Evolutionary conservation across 148 eudicot species (phyloP), one percentile per base, ranked within the genome.

Genomic region (Gaultheria prostrata): DNA sequence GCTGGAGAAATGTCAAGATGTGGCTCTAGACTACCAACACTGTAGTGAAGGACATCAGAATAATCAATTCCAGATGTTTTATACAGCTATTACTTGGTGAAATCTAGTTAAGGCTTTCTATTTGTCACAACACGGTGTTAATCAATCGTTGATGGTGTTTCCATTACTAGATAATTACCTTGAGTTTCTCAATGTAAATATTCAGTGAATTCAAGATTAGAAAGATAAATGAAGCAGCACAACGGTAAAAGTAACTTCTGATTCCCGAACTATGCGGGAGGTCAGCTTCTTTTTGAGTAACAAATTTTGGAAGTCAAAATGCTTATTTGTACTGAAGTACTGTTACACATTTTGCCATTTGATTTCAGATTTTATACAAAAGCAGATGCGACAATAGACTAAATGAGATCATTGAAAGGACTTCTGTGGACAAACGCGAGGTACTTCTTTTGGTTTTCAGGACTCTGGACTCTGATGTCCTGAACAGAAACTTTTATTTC

Each of bases 351-450:
- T 73, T 74, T 45, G 28, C 78, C 20, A 32, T 85, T 85, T 86
- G 81, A 48, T 85, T 70, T 56, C 83, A 97, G 99, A 90, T 95
- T 85, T 93, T 97, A 75, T 97, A 97, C 92, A 97, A 95, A 91
- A 97, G 99, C 82, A 92, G 98, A 89, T 97, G 99, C 82, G 99
- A 97, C 84, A 95, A 88, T 87, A 88, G 96, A 82, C 87, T 91
- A 75, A 97, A 94, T 86, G 99, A 97, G 93, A 91, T 97, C 75
- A 89, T 90, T 74, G 95, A 91, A 88, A 93, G 93, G 88, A 94
- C 92, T 82, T 90, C 91, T 76, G 91, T 81, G 48, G 99, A 97
- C 90, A 94, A 92, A 89, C 89, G 84, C 63, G 99, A 97, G 98
- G 99, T 97, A 89, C 79, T 78, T 26, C 14, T 51, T 78, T 71